Evolutionary conservation across 176 grass and related monocot species (phyloP).

Genomic region (Microstegium vimineum): DNA sequence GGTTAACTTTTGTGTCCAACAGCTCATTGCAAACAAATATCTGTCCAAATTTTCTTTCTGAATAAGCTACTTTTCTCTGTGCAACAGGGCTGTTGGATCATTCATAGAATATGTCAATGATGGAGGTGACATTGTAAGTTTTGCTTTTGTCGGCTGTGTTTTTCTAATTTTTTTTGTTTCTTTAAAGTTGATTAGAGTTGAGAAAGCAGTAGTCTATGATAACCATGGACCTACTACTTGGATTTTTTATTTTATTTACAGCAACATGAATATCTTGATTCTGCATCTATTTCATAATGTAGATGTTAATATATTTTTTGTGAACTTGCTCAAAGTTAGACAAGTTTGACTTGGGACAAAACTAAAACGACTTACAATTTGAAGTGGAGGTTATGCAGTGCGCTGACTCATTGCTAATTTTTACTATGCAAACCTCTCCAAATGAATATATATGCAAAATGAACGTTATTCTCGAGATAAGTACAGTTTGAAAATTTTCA

Average conservation of each 20-base stretch:
- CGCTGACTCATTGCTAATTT: background rate
- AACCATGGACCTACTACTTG: conserved; percentile 9
- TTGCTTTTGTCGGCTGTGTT: background rate
- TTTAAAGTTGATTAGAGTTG: background rate
- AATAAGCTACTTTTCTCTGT: conserved; percentile 25
- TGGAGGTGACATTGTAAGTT: conserved; percentile 88
- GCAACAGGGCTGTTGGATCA: conserved; percentile 91
- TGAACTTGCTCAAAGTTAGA: background rate
- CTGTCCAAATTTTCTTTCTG: conserved; percentile 9
- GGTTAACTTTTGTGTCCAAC: conserved; percentile 25
- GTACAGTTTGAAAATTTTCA: too few relatives aligned
- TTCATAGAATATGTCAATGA: conserved; percentile 98
- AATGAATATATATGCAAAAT: conserved; percentile 1
- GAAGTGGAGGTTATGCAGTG: background rate
- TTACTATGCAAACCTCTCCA: conserved; percentile 10
- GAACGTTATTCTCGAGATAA: background rate
- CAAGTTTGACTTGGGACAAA: background rate
- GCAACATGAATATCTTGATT: background rate
- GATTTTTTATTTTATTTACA: background rate
- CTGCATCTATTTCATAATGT: background rate
- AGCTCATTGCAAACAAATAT: conserved; percentile 10
- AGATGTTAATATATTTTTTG: background rate
- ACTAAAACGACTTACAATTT: background rate
- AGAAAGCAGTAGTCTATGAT: background rate
- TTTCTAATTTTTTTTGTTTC: background rate